Conservation (phyloP, 2,329 filamentous ascomycete species). For the Bipolaris gigantea region DNA sequence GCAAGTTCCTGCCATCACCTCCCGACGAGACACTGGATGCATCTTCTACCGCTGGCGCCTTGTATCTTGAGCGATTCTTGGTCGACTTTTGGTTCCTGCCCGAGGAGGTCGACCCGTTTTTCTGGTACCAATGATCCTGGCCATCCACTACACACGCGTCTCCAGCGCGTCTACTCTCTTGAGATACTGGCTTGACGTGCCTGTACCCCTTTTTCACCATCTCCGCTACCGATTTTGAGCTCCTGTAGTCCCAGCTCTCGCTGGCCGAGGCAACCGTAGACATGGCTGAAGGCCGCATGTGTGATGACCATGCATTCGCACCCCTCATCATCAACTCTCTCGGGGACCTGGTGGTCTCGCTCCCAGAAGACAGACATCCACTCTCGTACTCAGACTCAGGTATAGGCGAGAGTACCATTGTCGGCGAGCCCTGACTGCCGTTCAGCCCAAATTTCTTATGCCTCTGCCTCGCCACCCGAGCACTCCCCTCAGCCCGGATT, state of each 20-base stretch:
- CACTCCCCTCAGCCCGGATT: background rate
- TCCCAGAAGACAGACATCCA: background rate
- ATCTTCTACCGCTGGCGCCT: conserved; percentile 27
- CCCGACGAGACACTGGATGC: conserved; percentile 14
- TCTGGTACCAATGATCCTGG: background rate
- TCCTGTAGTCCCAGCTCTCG: background rate
- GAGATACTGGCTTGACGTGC: conserved; percentile 2
- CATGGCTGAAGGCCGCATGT: background rate
- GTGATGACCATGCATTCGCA: conserved; percentile 20
- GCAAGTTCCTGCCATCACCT: background rate
- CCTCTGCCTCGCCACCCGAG: background rate
- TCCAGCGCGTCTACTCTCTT: background rate
- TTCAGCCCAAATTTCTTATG: background rate
- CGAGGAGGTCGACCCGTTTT: background rate
- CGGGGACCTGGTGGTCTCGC: conserved; percentile 13
- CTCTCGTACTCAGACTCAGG: conserved; percentile 18
- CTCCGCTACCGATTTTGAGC: background rate
- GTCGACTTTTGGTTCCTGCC: conserved; percentile 8
- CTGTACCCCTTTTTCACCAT: background rate
- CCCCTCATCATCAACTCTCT: conserved; percentile 21
- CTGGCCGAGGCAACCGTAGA: background rate
- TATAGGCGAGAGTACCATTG: conserved; percentile 12
- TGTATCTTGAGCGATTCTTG: conserved; percentile 25
- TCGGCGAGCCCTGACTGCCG: background rate
- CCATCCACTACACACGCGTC: conserved; percentile 2